These are phyloP conservation scores for Aspergillus cejpii DNA, from an alignment of 2,329 filamentous ascomycete species.

Conservation along the genomic window DNA sequence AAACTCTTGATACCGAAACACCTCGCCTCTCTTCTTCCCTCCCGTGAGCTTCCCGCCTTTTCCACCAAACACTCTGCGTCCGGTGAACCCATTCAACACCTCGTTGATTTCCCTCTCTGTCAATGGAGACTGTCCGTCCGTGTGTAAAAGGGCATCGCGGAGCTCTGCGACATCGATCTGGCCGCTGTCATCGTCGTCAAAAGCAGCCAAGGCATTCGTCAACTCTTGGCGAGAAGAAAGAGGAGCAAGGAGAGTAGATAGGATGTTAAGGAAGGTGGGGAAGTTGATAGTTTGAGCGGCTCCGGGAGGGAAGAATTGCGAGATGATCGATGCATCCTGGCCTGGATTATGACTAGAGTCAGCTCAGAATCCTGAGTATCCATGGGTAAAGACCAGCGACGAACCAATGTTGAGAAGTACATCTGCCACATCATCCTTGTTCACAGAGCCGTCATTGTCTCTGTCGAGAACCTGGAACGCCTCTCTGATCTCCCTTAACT, in stretches of 20 bases:
- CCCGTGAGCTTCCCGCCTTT: conserved; percentile 42
- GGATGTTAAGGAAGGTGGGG: conserved; percentile 74
- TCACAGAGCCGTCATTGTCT: conserved; percentile 76
- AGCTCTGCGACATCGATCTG: conserved; percentile 81
- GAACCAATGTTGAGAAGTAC: conserved; percentile 79
- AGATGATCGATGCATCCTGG: conserved; percentile 68
- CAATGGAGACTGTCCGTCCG: conserved; percentile 58
- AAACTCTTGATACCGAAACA: conserved; percentile 92
- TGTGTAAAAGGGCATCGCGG: conserved; percentile 74
- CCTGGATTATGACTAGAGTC: conserved; percentile 44
- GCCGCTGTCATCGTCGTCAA: conserved; percentile 91
- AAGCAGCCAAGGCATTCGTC: conserved; percentile 83
- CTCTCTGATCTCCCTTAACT: conserved; percentile 81
- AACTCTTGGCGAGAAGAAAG: conserved; percentile 75
- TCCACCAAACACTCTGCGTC: conserved; percentile 71
- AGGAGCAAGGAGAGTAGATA: conserved; percentile 66
- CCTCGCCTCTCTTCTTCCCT: conserved; percentile 64
- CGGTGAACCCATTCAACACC: conserved; percentile 80
- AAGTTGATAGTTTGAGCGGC: conserved; percentile 69
- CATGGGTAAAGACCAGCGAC: too few species aligned
- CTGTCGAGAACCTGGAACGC: conserved; percentile 90
- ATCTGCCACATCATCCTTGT: conserved; percentile 74
- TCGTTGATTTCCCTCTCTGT: conserved; percentile 72
- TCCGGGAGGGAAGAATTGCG: conserved; percentile 72
- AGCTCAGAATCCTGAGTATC: conserved; percentile 1